These are phyloP conservation scores for Quercus glauca DNA, from an alignment of 306 rosid genomes.

Conservation along the genomic window DNA sequence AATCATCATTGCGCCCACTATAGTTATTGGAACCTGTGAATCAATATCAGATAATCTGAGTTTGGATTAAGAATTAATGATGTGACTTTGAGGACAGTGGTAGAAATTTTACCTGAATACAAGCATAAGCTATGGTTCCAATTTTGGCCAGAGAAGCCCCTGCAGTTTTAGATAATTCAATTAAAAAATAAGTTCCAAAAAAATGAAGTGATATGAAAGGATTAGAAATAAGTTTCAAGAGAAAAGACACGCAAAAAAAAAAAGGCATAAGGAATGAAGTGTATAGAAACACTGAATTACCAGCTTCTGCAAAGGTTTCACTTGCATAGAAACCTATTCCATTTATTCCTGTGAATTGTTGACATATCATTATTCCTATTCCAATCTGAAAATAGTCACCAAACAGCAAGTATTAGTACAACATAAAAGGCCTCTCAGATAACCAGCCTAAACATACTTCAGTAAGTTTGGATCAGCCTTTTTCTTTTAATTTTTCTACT, in stretches of 20 bases:
- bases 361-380: conserved; percentile 50
- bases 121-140: conserved; percentile 49
- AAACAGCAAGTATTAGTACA: background rate
- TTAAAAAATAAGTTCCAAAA: background rate
- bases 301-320: conserved; percentile 49
- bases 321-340: conserved; percentile 48
- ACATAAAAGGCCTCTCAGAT: conserved; percentile 3
- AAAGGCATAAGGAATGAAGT: background rate
- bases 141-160: conserved; percentile 40
- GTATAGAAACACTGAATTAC: conserved; percentile 3
- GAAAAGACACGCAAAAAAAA: background rate
- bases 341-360: conserved; percentile 49
- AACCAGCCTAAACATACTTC: background rate
- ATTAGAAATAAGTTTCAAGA: background rate
- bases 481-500: too few species aligned
- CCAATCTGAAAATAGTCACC: conserved; percentile 34
- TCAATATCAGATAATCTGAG: background rate
- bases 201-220: background rate
- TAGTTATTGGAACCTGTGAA: conserved; percentile 50
- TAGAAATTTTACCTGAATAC: conserved; percentile 39
- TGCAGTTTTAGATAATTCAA: conserved; percentile 16
- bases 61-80: background rate
- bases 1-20: conserved; percentile 38
- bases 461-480: too few species aligned
- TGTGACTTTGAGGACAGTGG: background rate